Conservation (phyloP, 2,329 filamentous ascomycete species). For the Fusarium sp. region DNA sequence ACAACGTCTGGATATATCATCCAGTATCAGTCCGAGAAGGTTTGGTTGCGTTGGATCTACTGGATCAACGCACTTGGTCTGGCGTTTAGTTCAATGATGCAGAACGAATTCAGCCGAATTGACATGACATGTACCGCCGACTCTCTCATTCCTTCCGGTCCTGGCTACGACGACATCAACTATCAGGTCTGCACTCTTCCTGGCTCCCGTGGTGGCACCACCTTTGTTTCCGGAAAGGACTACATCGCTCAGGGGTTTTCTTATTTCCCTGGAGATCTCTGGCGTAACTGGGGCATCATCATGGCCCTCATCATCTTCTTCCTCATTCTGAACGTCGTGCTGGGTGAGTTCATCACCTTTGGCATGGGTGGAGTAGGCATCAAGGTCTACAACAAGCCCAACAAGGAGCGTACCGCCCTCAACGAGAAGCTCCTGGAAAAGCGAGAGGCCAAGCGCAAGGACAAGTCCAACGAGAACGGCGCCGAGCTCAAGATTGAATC, state of each 20-base stretch:
- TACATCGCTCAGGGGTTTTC: constrained; percentile 78
- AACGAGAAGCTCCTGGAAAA: constrained; percentile 72
- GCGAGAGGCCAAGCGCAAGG: constrained; percentile 64
- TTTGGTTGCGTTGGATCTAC: constrained; percentile 84
- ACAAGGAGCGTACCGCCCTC: constrained; percentile 72
- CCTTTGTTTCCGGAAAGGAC: constrained; percentile 69
- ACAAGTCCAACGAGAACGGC: constrained; percentile 55
- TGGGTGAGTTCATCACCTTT: constrained; percentile 82
- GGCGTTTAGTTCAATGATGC: constrained; percentile 82
- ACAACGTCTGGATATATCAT: constrained; percentile 87
- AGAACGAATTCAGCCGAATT: constrained; percentile 82
- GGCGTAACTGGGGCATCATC: constrained; percentile 88
- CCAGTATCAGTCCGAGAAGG: constrained; percentile 78
- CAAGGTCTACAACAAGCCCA: constrained; percentile 79
- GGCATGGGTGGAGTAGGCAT: constrained; percentile 84
- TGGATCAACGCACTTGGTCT: constrained; percentile 81
- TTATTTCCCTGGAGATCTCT: constrained; percentile 74
- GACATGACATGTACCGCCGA: constrained; percentile 74
- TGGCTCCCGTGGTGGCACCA: constrained; percentile 74
- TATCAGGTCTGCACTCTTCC: constrained; percentile 85
- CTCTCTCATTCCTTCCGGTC: constrained; percentile 77
- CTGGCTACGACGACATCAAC: constrained; percentile 75
- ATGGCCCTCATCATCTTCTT: constrained; percentile 80
- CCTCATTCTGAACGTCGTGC: constrained; percentile 77
- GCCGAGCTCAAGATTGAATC: constrained; percentile 68